Base-by-base conservation (phyloP, 2,329 filamentous ascomycete genomes). In the Polychaeton citri region DNA sequence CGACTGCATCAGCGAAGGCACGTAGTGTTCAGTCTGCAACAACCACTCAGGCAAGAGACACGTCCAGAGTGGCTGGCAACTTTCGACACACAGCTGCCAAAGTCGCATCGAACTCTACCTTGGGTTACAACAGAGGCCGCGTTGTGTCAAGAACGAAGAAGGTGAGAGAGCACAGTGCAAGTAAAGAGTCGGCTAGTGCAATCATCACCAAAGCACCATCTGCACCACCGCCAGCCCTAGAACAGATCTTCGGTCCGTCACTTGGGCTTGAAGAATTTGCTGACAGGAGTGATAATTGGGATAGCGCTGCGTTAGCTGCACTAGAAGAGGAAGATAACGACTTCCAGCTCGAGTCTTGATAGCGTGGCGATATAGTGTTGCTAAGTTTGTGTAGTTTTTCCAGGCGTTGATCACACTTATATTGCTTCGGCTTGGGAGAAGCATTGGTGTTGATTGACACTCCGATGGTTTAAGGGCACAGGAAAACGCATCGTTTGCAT, bases 91-190 rank as follows among this genome's bases (percentile, higher is more conserved):
- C 69, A 6, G 66, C 71, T 8, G 78, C 80, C 1, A 69, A 73
- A 16, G 73, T 72, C 5, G 76, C 76, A 5, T 93, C 86, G 2
- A 75, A 78, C 43, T 87, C 76, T 37, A 94, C 86, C 0, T 70
- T 94, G 30, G 87, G 87, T 12, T 94, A 93, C 54, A 82, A 74
- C 38, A 84, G 81, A 55, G 86, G 87, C 21, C 74, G 83, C 21
- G 62, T 64, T 8, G 62, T 68, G 2, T 66, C 66, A 15, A 57
- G 57, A 6, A 55, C 54, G 18, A 40, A 40, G 24, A 38, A 34
- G 12, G 32, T 19, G 12, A 36, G 34, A 20, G 32, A 36, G 13
- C 19, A 19, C 15, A 17, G 42, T 15, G 34, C 32, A 34, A 31
- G 32, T 7, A 30, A 33, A 6, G 17, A 20, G 19, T 31, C 16